phyloP scores from a whole-genome alignment of 805 yeast genomes.

The Ogataea chonburiensis region DNA sequence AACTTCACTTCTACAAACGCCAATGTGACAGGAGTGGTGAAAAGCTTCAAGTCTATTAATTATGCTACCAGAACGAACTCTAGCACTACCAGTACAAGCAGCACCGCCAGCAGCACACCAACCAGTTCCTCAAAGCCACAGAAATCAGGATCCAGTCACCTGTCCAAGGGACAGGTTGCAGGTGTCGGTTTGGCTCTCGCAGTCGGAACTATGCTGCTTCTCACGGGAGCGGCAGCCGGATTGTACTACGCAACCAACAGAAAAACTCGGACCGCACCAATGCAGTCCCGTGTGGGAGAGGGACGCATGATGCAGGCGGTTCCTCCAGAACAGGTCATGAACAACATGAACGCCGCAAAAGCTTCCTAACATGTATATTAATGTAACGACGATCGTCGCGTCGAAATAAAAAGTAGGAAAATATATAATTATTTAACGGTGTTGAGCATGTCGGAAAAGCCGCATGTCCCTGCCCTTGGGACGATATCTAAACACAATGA shows the following conservation, averaged over 20 bases:
- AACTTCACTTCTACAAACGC: conserved; percentile 27
- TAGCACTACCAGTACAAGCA: conserved; percentile 10
- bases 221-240: conserved; percentile 42
- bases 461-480: conserved; percentile 17
- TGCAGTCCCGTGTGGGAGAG: conserved; percentile 57
- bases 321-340: conserved; percentile 53
- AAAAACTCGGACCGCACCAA: conserved; percentile 42
- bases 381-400: conserved; percentile 11
- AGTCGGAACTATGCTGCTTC: conserved; percentile 45
- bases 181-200: conserved; percentile 69
- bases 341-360: conserved; percentile 24
- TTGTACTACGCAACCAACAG: conserved; percentile 35
- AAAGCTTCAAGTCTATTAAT: conserved; percentile 19
- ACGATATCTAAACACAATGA: conserved; percentile 22
- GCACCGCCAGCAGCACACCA: conserved; percentile 7
- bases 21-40: conserved; percentile 31
- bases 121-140: background rate
- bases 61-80: conserved; percentile 11
- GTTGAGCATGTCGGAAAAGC: conserved; percentile 11
- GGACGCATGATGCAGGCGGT: conserved; percentile 59
- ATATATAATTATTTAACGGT: background rate
- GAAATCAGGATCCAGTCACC: conserved; percentile 16
- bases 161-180: conserved; percentile 62
- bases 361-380: conserved; percentile 9
- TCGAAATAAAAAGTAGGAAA: conserved; percentile 4